Percentiles rank a stretch among this genome's conserved stretches.
phyloP scores from a whole-genome alignment of 2,329 filamentous ascomycete genomes.

The Ophioceras dolichostomum region DNA sequence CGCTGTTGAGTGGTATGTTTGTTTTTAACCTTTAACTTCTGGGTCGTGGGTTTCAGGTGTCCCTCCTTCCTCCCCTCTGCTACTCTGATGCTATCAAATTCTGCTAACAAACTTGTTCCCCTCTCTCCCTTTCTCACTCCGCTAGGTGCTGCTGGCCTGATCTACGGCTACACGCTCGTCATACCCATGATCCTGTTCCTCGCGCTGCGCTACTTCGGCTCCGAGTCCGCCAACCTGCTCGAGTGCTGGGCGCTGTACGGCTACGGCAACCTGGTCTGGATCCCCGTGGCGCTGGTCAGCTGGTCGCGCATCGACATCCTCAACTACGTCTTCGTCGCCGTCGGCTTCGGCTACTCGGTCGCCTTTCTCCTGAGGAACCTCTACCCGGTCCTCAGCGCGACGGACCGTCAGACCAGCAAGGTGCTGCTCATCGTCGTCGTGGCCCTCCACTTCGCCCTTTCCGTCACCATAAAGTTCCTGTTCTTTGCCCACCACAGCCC shows the following conservation, averaged over 20 bases:
- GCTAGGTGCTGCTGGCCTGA: constrained; percentile 63
- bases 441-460: constrained; percentile 73
- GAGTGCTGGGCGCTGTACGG: constrained; percentile 95
- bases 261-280: constrained; percentile 95
- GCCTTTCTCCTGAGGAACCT: constrained; percentile 76
- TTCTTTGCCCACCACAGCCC: constrained; percentile 83
- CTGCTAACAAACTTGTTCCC: neutral
- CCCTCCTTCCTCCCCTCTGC: neutral
- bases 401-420: constrained; percentile 85
- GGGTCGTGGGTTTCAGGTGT: too few relatives aligned
- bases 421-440: constrained; percentile 75
- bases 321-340: constrained; percentile 86
- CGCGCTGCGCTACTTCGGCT: constrained; percentile 88
- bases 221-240: constrained; percentile 81
- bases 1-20: constrained; percentile 62
- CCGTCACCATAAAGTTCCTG: constrained; percentile 88
- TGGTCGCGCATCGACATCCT: constrained; percentile 78
- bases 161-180: constrained; percentile 90
- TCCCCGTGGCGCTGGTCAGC: constrained; percentile 81
- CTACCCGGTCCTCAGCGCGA: constrained; percentile 84
- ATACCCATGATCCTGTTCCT: constrained; percentile 80
- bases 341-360: constrained; percentile 75
- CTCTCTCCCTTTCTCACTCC: too few relatives aligned
- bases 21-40: neutral
- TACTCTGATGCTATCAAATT: neutral